Conservation (phyloP, 176 grass and related monocot genomes). For the Oryza longistaminata region DNA sequence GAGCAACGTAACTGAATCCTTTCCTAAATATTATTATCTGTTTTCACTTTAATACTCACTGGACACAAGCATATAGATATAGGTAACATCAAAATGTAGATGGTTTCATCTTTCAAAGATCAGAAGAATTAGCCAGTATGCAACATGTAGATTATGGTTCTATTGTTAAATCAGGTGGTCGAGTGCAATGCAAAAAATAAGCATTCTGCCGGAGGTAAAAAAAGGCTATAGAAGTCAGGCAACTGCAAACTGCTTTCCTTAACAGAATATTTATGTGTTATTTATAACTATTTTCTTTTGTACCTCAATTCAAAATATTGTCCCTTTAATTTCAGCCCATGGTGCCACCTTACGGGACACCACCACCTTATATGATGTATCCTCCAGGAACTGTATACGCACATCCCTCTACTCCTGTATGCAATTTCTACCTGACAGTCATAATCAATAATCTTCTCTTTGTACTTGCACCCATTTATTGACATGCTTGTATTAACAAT, state of each 20-base stretch:
- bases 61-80: background rate
- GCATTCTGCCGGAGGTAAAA: background rate
- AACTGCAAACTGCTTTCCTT: background rate
- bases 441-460: conserved; percentile 25
- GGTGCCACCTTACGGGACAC: conserved; percentile 81
- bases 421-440: conserved; percentile 37
- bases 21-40: background rate
- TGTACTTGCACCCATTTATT: conserved; percentile 5
- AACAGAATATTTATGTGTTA: conserved; percentile 19
- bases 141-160: background rate
- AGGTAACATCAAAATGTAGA: background rate
- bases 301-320: conserved; percentile 26
- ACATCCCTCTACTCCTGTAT: conserved; percentile 82
- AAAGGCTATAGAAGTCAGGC: background rate
- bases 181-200: background rate
- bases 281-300: conserved; percentile 11
- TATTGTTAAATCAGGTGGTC: background rate
- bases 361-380: conserved; percentile 86
- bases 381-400: conserved; percentile 95
- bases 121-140: background rate
- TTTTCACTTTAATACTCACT: background rate
- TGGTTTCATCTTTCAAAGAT: background rate
- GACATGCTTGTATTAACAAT: conserved; percentile 1
- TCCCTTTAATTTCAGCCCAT: conserved; percentile 59
- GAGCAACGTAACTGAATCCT: background rate